Percentiles rank a stretch among this genome's conserved stretches.
Evolutionary conservation across 225 moss, liverwort and hornwort species (phyloP).

Genomic region (Polytrichum formosum): DNA sequence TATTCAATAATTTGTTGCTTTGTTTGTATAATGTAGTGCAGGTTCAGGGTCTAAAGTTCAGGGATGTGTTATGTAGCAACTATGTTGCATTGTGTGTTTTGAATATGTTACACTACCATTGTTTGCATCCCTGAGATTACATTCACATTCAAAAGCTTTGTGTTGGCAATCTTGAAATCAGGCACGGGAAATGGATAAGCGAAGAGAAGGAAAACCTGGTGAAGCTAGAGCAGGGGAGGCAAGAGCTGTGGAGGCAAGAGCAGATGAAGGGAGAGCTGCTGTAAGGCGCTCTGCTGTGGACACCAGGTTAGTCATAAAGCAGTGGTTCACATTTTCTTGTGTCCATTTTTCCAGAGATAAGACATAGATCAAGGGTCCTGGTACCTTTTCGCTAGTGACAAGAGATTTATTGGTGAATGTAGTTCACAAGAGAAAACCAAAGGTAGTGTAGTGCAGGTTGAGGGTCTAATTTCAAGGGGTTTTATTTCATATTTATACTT

Average conservation of each 20-base stretch:
- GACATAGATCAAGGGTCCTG: neutral
- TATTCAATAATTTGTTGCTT: too few relatives aligned
- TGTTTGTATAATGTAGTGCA: too few relatives aligned
- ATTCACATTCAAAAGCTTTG: neutral
- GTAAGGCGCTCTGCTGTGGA: conserved; percentile 63
- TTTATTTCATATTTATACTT: too few relatives aligned
- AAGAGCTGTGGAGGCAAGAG: conserved; percentile 49
- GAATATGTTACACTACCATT: neutral
- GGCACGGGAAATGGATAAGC: conserved; percentile 89
- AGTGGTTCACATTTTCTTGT: conserved; percentile 21
- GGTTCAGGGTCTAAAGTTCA: too few relatives aligned
- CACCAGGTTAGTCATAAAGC: conserved; percentile 43
- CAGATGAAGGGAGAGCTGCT: conserved; percentile 62
- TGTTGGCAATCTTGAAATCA: conserved; percentile 6
- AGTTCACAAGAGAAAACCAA: too few relatives aligned
- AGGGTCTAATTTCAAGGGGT: too few relatives aligned
- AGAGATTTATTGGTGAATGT: too few relatives aligned
- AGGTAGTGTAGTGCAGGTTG: too few relatives aligned
- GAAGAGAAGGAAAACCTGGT: conserved; percentile 78
- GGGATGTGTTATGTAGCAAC: too few relatives aligned
- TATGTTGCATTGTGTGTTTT: too few relatives aligned
- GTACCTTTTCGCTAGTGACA: conserved; percentile 16
- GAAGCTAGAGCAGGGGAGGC: conserved; percentile 60
- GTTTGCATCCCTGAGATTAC: too few relatives aligned
- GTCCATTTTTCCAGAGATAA: conserved; percentile 10